Conservation (phyloP, 2,329 filamentous ascomycete genomes). For the Passalora sequoiae region DNA sequence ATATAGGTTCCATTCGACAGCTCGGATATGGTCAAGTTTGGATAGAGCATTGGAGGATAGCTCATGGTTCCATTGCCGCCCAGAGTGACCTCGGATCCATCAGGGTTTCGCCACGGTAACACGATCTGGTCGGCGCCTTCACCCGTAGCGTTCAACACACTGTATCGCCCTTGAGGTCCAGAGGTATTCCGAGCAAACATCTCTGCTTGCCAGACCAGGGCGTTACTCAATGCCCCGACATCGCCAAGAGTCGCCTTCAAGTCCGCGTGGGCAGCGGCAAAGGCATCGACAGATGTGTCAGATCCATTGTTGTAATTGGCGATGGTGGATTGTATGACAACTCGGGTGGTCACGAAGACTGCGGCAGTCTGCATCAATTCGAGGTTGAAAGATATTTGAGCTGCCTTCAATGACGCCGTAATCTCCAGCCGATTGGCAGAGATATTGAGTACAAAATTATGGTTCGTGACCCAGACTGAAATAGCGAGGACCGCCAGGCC, state of each 20-base stretch:
- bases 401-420: conserved; percentile 83
- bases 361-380: conserved; percentile 72
- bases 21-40: conserved; percentile 59
- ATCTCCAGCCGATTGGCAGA: conserved; percentile 58
- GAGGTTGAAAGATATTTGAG: conserved; percentile 72
- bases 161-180: conserved; percentile 44
- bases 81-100: conserved; percentile 57
- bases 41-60: conserved; percentile 68
- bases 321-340: conserved; percentile 50
- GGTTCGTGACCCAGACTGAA: conserved; percentile 62
- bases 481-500: conserved; percentile 76
- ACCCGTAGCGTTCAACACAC: conserved; percentile 61
- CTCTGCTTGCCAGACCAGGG: conserved; percentile 61
- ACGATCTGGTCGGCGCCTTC: conserved; percentile 47
- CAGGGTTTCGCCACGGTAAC: conserved; percentile 57
- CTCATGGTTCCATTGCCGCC: conserved; percentile 54
- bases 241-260: conserved; percentile 65
- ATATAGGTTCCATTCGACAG: conserved; percentile 34
- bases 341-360: conserved; percentile 62
- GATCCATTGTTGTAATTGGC: conserved; percentile 46
- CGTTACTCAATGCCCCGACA: conserved; percentile 38
- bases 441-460: conserved; percentile 57
- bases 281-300: conserved; percentile 57
- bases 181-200: conserved; percentile 66
- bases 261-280: conserved; percentile 57